phyloP scores from a whole-genome alignment of 2,329 filamentous ascomycete genomes.

The Clarireedia homoeocarpa region DNA sequence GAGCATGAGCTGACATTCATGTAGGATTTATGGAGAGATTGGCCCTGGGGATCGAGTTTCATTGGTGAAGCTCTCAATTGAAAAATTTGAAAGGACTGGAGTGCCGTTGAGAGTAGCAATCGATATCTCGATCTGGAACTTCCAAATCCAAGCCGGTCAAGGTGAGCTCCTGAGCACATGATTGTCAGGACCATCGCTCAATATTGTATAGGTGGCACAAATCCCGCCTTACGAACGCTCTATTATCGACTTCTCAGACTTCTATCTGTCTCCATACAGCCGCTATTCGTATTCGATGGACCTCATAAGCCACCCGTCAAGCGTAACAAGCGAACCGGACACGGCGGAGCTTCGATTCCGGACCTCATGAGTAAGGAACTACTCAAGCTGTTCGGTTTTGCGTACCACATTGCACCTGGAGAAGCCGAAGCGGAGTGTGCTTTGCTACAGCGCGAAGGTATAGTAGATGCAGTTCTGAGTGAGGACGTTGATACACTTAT shows the following conservation, averaged over 20 bases:
- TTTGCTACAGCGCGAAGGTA: slow-evolving; percentile 67
- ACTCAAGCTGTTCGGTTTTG: slow-evolving; percentile 77
- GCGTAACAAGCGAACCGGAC: slow-evolving; percentile 66
- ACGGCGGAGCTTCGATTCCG: slow-evolving; percentile 57
- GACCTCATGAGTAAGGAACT: slow-evolving; percentile 75
- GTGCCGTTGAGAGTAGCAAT: slow-evolving; percentile 80
- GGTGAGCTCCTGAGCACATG: slow-evolving; percentile 35
- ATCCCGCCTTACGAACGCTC: slow-evolving; percentile 82
- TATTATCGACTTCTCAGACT: slow-evolving; percentile 85
- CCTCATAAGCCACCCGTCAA: slow-evolving; percentile 81
- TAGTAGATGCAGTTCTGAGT: slow-evolving; percentile 89
- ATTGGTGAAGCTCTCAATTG: slow-evolving; percentile 72
- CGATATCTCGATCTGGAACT: slow-evolving; percentile 96
- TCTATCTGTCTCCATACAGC: slow-evolving; percentile 68
- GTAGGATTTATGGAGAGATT: slow-evolving; percentile 83
- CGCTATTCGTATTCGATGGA: slow-evolving; percentile 87
- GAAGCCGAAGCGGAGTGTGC: slow-evolving; percentile 97
- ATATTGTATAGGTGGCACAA: slow-evolving; percentile 58
- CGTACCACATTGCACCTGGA: slow-evolving; percentile 78
- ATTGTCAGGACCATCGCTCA: slow-evolving; percentile 4
- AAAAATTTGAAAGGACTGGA: slow-evolving; percentile 62
- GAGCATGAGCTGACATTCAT: neutral
- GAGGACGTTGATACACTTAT: slow-evolving; percentile 97
- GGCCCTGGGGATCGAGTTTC: slow-evolving; percentile 72
- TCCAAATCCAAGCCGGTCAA: slow-evolving; percentile 78